phyloP scores from a whole-genome alignment of 2,329 filamentous ascomycete genomes.

The Pezicula rhizophila region DNA sequence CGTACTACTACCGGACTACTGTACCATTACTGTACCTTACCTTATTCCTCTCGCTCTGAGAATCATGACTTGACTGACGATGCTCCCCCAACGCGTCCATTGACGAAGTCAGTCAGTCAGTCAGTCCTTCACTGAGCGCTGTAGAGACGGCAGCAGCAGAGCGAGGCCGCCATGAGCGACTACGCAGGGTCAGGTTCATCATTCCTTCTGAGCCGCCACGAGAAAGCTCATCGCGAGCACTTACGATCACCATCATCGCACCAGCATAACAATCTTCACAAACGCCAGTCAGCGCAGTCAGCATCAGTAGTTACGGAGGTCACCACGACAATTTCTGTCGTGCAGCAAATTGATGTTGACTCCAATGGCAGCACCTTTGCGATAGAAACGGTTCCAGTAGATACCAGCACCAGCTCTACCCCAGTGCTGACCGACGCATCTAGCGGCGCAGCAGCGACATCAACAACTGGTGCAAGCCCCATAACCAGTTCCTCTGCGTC shows the following conservation, averaged over 20 bases:
- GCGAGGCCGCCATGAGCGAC: conserved; percentile 21
- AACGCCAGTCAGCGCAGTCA: conserved; percentile 4
- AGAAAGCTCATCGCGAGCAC: conserved; percentile 27
- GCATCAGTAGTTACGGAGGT: conserved; percentile 19
- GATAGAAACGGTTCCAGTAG: conserved; percentile 13
- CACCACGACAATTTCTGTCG: conserved; percentile 21
- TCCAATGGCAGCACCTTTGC: conserved; percentile 21
- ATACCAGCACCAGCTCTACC: conserved; percentile 5
- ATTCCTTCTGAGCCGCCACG: conserved; percentile 28
- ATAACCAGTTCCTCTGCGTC: not conserved
- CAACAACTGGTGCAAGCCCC: not conserved
- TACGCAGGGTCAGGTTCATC: conserved; percentile 21
- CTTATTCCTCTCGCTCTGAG: not conserved
- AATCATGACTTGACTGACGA: not conserved
- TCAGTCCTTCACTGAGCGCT: conserved; percentile 13
- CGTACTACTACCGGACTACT: too few species aligned
- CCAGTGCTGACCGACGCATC: conserved; percentile 6
- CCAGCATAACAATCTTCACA: conserved; percentile 18
- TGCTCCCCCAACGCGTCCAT: not conserved
- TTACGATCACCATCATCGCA: conserved; percentile 2
- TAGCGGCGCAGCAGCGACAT: not conserved
- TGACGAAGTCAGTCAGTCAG: not conserved
- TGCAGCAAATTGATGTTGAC: conserved; percentile 26
- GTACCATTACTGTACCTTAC: not conserved
- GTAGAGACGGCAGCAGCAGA: conserved; percentile 24